Percentiles rank a stretch among this genome's conserved stretches.
These are phyloP conservation scores for Wallemia hederae DNA, from an alignment of 1,284 basidiomycete genomes.

Conservation along the genomic window DNA sequence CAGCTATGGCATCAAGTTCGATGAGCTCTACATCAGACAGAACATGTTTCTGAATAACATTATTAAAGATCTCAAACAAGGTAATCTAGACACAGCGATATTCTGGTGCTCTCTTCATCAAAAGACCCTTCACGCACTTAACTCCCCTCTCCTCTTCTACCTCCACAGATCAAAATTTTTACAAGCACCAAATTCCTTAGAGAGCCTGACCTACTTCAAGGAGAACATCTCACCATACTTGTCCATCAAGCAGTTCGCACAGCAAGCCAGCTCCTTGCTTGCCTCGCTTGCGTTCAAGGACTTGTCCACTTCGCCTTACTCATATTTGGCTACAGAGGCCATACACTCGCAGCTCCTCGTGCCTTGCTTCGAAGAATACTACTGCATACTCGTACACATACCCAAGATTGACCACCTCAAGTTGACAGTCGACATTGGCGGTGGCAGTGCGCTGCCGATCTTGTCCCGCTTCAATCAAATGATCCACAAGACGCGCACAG, in stretches of 20 bases:
- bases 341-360: conserved; percentile 40
- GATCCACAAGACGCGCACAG: conserved; percentile 67
- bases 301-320: conserved; percentile 38
- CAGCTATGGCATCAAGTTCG: neutral
- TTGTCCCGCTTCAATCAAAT: conserved; percentile 79
- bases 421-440: conserved; percentile 67
- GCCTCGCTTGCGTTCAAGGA: conserved; percentile 41
- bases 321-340: conserved; percentile 33
- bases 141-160: conserved; percentile 50
- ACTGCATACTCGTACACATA: conserved; percentile 58
- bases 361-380: conserved; percentile 59
- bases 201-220: conserved; percentile 46
- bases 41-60: neutral
- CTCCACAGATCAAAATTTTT: conserved; percentile 65
- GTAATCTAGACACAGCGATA: conserved; percentile 2
- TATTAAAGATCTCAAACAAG: conserved; percentile 2
- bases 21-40: neutral
- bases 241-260: conserved; percentile 27
- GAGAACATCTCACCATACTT: conserved; percentile 36
- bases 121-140: conserved; percentile 31
- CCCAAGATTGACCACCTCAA: conserved; percentile 59
- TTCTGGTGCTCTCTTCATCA: conserved; percentile 13
- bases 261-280: conserved; percentile 24
- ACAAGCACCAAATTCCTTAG: conserved; percentile 8
- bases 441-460: conserved; percentile 52